Evolutionary conservation across 2,329 filamentous ascomycete species (phyloP), one percentile per base, ranked within the genome.

Genomic region (Calonectria ilicicola): DNA sequence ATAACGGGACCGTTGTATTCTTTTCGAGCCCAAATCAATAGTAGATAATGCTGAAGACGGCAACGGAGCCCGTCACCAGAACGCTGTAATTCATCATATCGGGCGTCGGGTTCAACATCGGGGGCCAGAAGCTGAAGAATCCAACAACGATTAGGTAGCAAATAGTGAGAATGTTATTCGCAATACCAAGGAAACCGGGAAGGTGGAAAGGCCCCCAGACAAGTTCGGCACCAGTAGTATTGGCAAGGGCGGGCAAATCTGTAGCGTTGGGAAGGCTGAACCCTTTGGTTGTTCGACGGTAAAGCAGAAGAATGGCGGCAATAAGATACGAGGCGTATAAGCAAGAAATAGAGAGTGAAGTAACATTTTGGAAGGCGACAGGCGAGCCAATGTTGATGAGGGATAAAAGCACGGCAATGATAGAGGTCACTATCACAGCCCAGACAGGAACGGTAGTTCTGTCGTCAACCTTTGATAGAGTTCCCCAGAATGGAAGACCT

Each of bases 191-290:
- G 0, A 84, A 77, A 5, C 89, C 89, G 0, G 87, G 87, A 0
- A 91, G 70, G 49, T 85, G 86, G 85, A 89, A 92, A 0, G 89
- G 89, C 0, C 90, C 90, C 89, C 89, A 92, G 9, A 81, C 74
- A 1, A 83, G 79, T 23, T 82, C 79, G 2, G 79, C 78, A 0
- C 79, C 81, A 0, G 75, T 69, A 0, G 80, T 81, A 62, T 81
- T 81, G 10, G 80, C 81, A 9, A 83, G 40, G 0, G 80, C 81
- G 9, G 79, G 80, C 1, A 81, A 67, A 0, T 76, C 75, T 1
- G 74, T 63, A 1, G 74, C 5, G n/a, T 74, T 75, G 1, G 81
- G 81, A 2, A 82, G 58, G 0, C 42, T 29, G 42, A 82, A 82
- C 0, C 81, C 81, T 3, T 73, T 77, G 3, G 79, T 80, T 1